Percentiles rank a stretch among this genome's conserved stretches.
Evolutionary conservation across 2,329 filamentous ascomycete species (phyloP).

Genomic region (Ophiostoma novo-ulmi): DNA sequence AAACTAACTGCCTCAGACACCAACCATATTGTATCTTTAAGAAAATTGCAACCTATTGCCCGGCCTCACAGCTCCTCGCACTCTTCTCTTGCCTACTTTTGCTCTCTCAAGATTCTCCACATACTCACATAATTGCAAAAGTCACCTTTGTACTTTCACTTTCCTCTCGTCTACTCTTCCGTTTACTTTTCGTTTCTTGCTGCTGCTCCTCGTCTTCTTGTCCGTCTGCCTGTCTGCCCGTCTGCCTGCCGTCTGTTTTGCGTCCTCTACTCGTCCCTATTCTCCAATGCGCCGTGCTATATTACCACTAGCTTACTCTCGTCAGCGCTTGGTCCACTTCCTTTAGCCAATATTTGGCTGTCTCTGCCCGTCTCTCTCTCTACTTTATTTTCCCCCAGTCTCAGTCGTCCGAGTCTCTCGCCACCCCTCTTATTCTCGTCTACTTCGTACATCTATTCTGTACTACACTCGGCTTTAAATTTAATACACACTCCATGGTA

Average conservation of each 20-base stretch:
- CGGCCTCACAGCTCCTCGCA: not conserved
- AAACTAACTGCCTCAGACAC: conserved; percentile 1
- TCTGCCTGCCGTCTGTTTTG: not conserved
- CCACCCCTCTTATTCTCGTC: not conserved
- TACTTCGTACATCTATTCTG: not conserved
- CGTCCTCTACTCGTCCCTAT: not conserved
- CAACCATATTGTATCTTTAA: not conserved
- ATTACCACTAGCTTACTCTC: not conserved
- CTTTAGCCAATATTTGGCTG: not conserved
- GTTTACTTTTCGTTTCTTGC: not conserved
- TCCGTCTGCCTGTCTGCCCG: not conserved
- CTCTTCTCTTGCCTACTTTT: too few relatives aligned
- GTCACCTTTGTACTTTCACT: not conserved
- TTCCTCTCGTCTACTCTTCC: not conserved
- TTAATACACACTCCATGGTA: not conserved
- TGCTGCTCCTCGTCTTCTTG: not conserved
- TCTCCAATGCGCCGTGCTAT: not conserved
- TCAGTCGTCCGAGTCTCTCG: not conserved
- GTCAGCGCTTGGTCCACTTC: conserved; percentile 1
- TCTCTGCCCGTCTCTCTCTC: not conserved
- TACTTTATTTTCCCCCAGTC: too few relatives aligned
- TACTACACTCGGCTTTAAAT: not conserved
- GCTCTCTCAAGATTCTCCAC: too few relatives aligned
- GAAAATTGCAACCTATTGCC: not conserved
- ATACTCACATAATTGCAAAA: not conserved